These are phyloP conservation scores for Cytospora piceicola DNA, from an alignment of 2,329 filamentous ascomycete species.

Conservation along the genomic window DNA sequence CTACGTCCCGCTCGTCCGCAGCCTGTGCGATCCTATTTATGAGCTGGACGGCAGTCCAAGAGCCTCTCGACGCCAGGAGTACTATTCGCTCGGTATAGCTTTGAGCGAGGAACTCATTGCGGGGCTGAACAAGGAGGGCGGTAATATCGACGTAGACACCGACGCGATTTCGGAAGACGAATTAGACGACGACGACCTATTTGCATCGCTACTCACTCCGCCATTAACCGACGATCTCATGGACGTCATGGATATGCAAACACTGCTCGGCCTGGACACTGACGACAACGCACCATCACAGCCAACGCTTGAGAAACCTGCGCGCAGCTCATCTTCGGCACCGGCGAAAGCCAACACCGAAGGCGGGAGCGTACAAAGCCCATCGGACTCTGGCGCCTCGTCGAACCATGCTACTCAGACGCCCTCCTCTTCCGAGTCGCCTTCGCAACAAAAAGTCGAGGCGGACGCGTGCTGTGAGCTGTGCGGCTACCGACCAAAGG, in stretches of 20 bases:
- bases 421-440: constrained; percentile 13
- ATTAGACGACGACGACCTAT: constrained; percentile 19
- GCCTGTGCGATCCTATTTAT: constrained; percentile 51
- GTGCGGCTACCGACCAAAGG: constrained; percentile 60
- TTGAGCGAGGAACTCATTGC: constrained; percentile 48
- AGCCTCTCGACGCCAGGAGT: constrained; percentile 43
- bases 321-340: constrained; percentile 4
- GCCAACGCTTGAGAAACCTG: constrained; percentile 10
- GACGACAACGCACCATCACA: too few relatives aligned
- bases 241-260: constrained; percentile 19
- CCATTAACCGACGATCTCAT: constrained; percentile 23
- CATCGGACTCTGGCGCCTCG: constrained; percentile 5
- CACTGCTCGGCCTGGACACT: constrained; percentile 10
- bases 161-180: constrained; percentile 20
- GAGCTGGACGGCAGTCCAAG: constrained; percentile 36
- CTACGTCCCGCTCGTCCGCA: constrained; percentile 47
- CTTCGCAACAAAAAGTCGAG: constrained; percentile 43
- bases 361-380: constrained; percentile 5
- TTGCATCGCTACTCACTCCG: constrained; percentile 23
- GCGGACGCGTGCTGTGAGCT: constrained; percentile 53
- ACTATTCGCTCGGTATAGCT: constrained; percentile 47
- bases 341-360: constrained; percentile 15
- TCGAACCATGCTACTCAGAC: constrained; percentile 9
- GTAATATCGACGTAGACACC: constrained; percentile 16
- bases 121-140: constrained; percentile 35